A percentile compares a stretch with the other conserved stretches of the same genome.
phyloP scores from a whole-genome alignment of 495 filamentous ascomycete species.

The Penicillium pancosmium region DNA sequence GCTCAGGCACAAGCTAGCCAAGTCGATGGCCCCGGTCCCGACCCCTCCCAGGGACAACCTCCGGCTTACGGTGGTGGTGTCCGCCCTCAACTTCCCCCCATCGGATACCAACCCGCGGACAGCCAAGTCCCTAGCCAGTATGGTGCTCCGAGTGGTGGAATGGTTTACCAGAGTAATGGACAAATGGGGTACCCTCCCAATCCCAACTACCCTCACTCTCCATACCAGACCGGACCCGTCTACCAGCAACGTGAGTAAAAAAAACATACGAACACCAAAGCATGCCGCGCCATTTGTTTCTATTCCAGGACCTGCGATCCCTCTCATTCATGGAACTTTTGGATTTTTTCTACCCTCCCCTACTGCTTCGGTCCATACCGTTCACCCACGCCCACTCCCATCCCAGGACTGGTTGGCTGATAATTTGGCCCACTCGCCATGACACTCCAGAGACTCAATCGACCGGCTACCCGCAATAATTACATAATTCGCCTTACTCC shows the following conservation, averaged over 20 bases:
- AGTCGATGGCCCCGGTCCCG: slow-evolving; percentile 57
- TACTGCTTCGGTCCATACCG: slow-evolving; percentile 5
- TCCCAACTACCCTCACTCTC: slow-evolving; percentile 72
- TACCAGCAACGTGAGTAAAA: slow-evolving; percentile 72
- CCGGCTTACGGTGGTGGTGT: slow-evolving; percentile 59
- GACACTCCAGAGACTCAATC: slow-evolving; percentile 46
- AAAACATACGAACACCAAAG: slow-evolving; percentile 11
- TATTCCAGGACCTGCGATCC: slow-evolving; percentile 17
- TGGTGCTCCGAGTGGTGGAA: slow-evolving; percentile 57
- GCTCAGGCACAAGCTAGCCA: slow-evolving; percentile 56
- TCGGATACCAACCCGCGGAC: slow-evolving; percentile 75
- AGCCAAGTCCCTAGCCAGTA: slow-evolving; percentile 68
- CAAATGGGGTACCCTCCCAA: slow-evolving; percentile 69
- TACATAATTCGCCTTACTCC: slow-evolving; percentile 12
- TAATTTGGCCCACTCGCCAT: slow-evolving; percentile 24
- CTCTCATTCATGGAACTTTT: slow-evolving; percentile 8
- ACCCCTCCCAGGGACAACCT: slow-evolving; percentile 61
- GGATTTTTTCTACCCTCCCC: slow-evolving; percentile 13
- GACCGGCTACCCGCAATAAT: slow-evolving; percentile 50
- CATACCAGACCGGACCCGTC: slow-evolving; percentile 74
- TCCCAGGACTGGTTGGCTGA: slow-evolving; percentile 30
- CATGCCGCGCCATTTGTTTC: slow-evolving; percentile 18
- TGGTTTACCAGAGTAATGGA: slow-evolving; percentile 63
- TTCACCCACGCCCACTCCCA: slow-evolving; percentile 13
- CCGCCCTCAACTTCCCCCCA: slow-evolving; percentile 79